phyloP scores from a whole-genome alignment of 192 early-diverging fungal species.

The Coemansia sp. region DNA sequence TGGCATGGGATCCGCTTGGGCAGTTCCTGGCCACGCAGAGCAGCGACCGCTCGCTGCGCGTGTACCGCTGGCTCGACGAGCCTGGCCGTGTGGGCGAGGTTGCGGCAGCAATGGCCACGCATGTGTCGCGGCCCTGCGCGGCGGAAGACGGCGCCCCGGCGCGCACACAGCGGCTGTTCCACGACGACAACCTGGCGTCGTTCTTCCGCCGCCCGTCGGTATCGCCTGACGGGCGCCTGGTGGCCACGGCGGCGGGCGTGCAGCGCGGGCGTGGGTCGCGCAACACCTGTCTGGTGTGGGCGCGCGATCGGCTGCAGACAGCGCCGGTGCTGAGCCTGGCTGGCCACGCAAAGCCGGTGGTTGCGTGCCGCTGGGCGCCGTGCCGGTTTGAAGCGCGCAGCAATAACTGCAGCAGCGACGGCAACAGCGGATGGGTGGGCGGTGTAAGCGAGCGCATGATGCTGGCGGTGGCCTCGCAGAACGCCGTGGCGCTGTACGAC shows the following conservation, averaged over 20 bases:
- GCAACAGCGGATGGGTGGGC: constrained; percentile 11
- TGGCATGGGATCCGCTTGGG: constrained; percentile 90
- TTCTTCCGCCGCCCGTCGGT: constrained; percentile 87
- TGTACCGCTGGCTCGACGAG: constrained; percentile 40
- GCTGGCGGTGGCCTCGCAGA: constrained; percentile 83
- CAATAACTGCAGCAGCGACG: neutral
- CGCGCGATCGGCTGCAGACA: constrained; percentile 56
- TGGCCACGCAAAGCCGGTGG: constrained; percentile 72
- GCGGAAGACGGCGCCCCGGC: constrained; percentile 4
- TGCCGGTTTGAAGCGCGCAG: constrained; percentile 22
- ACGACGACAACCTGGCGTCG: constrained; percentile 84
- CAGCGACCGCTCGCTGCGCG: constrained; percentile 73
- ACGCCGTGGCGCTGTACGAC: constrained; percentile 82
- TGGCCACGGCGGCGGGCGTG: constrained; percentile 78
- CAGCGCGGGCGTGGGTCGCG: constrained; percentile 46
- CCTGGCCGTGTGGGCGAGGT: constrained; percentile 7
- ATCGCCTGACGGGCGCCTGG: constrained; percentile 82
- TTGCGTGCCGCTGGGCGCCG: constrained; percentile 68
- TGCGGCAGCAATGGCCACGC: constrained; percentile 22
- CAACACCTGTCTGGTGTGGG: constrained; percentile 68
- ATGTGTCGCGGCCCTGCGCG: constrained; percentile 18
- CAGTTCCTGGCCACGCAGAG: constrained; percentile 87
- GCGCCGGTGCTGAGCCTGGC: constrained; percentile 67
- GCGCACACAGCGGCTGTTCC: constrained; percentile 54
- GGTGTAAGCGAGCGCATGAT: constrained; percentile 69